phyloP scores from a whole-genome alignment of 768 basidiomycete genomes.

The Boletus eberwhitei region DNA sequence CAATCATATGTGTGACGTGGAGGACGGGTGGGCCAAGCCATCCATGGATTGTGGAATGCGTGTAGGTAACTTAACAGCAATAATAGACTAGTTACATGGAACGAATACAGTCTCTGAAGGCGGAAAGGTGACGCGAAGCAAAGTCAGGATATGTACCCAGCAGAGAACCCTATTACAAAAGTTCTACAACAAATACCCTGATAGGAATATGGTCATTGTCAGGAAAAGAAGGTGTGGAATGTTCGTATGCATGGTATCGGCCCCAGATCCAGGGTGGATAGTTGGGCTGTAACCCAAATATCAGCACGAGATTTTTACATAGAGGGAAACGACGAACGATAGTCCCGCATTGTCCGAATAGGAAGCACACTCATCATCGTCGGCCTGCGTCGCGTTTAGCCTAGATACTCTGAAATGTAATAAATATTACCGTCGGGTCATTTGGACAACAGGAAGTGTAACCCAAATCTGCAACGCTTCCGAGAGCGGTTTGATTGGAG shows the following conservation, averaged over 20 bases:
- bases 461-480: slow-evolving; percentile 58
- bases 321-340: slow-evolving; percentile 42
- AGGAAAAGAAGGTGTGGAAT: slow-evolving; percentile 21
- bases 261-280: slow-evolving; percentile 24
- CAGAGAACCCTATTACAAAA: neutral
- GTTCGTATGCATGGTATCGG: slow-evolving; percentile 9
- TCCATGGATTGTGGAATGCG: neutral
- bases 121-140: slow-evolving; percentile 1
- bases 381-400: slow-evolving; percentile 31
- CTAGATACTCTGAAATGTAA: neutral
- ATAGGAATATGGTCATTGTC: slow-evolving; percentile 13
- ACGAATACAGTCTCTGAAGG: neutral
- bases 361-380: slow-evolving; percentile 59
- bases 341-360: slow-evolving; percentile 65
- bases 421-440: slow-evolving; percentile 51
- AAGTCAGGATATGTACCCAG: neutral
- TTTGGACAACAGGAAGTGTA: slow-evolving; percentile 70
- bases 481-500: slow-evolving; percentile 56
- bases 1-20: neutral
- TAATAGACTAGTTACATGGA: neutral
- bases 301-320: slow-evolving; percentile 1
- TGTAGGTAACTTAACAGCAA: neutral
- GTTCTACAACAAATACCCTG: slow-evolving; percentile 17
- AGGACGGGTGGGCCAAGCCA: neutral
- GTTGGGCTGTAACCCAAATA: slow-evolving; percentile 26